Base-by-base conservation (phyloP, 2,329 filamentous ascomycete genomes). In the Aspergillus pseudoviridinutans region DNA sequence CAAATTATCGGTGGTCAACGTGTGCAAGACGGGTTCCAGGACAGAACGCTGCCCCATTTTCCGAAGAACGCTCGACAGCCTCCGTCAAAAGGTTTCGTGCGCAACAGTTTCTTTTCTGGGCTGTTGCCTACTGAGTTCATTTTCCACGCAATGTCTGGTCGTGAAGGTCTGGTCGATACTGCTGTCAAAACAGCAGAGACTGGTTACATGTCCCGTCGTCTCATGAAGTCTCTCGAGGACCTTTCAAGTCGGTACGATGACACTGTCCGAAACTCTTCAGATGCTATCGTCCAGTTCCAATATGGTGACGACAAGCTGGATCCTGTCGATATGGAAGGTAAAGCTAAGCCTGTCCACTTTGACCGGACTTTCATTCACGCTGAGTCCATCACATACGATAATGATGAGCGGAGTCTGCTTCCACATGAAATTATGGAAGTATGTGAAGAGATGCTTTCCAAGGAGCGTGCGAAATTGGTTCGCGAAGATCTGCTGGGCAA, bases 161-260 rank as follows among this genome's bases (percentile, higher is more conserved):
- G 94, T 86, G 94, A 97, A 85, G 94, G 94, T 85, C 80, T 99
- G 64, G 92, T 99, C 69, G 94, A 99, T 84, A 99, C 94, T 2
- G 94, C 94, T 60, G 94, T 97, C 78, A 99, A 99, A 80, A 99
- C 94, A 54, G 94, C 94, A 54, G 94, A 99, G 75, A 99, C 94
- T 10, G 94, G 94, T 63, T 99, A 99, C 78, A 99, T 99, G 94
- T 97, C 93, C 61, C 88, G 94, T 77, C 87, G 94, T 65, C 75
- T 99, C 71, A 99, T 99, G 93, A 99, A 99, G 76, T 96, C 91
- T 3, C 78, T 99, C 51, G 94, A 99, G 72, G 94, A 99, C 79
- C 79, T 97, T 3, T 96, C 92, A 0, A 91, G 90, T 0, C 87
- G 92, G 67, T 99, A 99, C 68, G 94, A 99, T 68, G 86, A 95